These are phyloP conservation scores for Nakaseomyces delphensis DNA, from an alignment of 1,139 yeast genomes.

Conservation along the genomic window DNA sequence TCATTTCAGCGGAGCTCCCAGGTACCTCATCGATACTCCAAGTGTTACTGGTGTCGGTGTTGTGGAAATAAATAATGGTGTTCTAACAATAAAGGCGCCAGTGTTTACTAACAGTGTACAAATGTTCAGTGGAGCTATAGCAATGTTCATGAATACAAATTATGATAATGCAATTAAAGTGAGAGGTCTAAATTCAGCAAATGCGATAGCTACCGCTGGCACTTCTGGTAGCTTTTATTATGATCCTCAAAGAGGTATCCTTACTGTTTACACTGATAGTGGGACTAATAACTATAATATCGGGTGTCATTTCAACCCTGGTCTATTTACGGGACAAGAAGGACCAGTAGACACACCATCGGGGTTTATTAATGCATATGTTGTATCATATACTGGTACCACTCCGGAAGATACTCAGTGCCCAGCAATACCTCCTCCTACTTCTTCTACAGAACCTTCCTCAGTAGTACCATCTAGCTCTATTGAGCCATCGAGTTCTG, in stretches of 20 bases:
- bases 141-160: neutral
- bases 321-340: neutral
- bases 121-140: neutral
- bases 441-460: neutral
- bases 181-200: neutral
- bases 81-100: neutral
- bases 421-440: too few species aligned
- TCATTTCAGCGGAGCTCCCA: neutral
- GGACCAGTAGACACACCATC: neutral
- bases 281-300: neutral
- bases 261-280: neutral
- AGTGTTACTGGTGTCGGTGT: neutral
- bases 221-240: neutral
- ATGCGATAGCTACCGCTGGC: neutral
- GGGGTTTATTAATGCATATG: neutral
- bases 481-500: neutral
- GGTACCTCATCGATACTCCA: neutral
- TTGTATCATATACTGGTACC: neutral
- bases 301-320: neutral
- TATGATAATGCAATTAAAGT: neutral
- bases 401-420: too few species aligned
- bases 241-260: neutral
- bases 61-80: neutral
- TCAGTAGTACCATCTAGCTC: neutral
- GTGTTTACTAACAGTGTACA: neutral